Conservation (phyloP, 2,329 filamentous ascomycete genomes). For the Arachnopeziza araneosa region DNA sequence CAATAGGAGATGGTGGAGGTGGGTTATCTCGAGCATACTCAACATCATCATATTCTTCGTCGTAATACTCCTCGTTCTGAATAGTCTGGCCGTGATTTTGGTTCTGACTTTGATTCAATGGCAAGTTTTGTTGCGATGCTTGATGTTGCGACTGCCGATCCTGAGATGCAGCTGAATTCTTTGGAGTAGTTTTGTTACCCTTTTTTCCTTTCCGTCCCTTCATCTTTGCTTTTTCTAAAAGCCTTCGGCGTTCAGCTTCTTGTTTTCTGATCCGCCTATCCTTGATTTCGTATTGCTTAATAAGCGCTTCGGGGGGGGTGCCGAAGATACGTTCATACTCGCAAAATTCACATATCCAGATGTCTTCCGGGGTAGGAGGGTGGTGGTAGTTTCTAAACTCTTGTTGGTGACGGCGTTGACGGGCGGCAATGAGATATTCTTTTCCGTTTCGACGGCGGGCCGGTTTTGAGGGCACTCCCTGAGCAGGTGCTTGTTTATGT, state of each 20-base stretch:
- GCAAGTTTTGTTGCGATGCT: conserved; percentile 33
- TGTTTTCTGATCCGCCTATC: conserved; percentile 80
- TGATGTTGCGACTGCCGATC: conserved; percentile 26
- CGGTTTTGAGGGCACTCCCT: conserved; percentile 50
- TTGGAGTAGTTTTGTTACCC: conserved; percentile 49
- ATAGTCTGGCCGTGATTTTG: conserved; percentile 34
- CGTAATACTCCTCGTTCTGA: conserved; percentile 42
- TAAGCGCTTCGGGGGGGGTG: conserved; percentile 74
- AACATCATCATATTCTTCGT: conserved; percentile 45
- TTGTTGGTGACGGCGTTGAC: conserved; percentile 70
- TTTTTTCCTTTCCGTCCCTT: conserved; percentile 90
- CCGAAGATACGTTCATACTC: conserved; percentile 97
- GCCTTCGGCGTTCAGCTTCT: conserved; percentile 75
- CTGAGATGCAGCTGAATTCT: conserved; percentile 17
- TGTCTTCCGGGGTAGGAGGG: conserved; percentile 64
- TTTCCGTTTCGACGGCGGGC: conserved; percentile 62
- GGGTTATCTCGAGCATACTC: conserved; percentile 31
- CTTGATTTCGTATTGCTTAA: conserved; percentile 90
- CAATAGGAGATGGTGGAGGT: conserved; percentile 20
- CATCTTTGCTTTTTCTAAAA: conserved; percentile 90
- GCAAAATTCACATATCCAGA: conserved; percentile 97
- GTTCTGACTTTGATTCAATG: conserved; percentile 25
- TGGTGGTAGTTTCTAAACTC: conserved; percentile 71
- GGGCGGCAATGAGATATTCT: conserved; percentile 69
- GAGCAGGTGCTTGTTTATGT: conserved; percentile 32